Evolutionary conservation across 139 green algal species (phyloP).

Genomic region (Mychonastes homosphaera): DNA sequence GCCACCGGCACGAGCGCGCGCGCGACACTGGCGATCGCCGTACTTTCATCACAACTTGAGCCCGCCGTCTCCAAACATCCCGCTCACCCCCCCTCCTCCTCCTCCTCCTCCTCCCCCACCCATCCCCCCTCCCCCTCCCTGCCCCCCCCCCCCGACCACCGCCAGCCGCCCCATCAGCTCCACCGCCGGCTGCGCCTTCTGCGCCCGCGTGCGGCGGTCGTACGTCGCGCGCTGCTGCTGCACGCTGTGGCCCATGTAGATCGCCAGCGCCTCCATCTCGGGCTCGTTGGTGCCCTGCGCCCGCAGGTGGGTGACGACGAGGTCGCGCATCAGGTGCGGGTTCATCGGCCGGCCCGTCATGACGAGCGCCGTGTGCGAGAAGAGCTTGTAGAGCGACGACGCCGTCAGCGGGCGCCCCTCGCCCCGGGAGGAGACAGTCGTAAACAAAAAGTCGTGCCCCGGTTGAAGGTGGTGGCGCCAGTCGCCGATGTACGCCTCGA

Average conservation of each 20-base stretch:
- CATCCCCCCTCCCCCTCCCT: too few relatives aligned
- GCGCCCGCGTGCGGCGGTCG: conserved; percentile 41
- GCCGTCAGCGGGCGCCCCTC: background rate
- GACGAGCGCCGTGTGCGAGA: background rate
- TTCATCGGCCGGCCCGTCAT: conserved; percentile 43
- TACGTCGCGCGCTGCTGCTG: conserved; percentile 43
- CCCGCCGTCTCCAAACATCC: too few relatives aligned
- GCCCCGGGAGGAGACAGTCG: conserved; percentile 28
- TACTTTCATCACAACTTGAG: too few relatives aligned
- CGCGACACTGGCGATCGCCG: too few relatives aligned
- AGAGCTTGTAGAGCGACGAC: conserved; percentile 1
- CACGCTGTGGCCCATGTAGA: conserved; percentile 65
- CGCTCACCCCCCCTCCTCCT: too few relatives aligned
- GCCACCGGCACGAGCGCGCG: too few relatives aligned
- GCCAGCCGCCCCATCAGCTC: conserved; percentile 37
- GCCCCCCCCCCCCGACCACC: too few relatives aligned
- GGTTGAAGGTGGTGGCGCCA: conserved; percentile 33
- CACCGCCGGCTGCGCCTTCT: conserved; percentile 54
- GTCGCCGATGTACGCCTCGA: conserved; percentile 47
- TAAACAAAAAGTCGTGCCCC: background rate
- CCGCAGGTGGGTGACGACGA: conserved; percentile 45
- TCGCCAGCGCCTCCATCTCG: conserved; percentile 56
- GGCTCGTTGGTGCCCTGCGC: conserved; percentile 30
- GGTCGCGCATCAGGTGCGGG: conserved; percentile 58
- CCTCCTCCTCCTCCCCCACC: too few relatives aligned